phyloP scores from a whole-genome alignment of 257 asterid genomes.

The Phtheirospermum japonicum region DNA sequence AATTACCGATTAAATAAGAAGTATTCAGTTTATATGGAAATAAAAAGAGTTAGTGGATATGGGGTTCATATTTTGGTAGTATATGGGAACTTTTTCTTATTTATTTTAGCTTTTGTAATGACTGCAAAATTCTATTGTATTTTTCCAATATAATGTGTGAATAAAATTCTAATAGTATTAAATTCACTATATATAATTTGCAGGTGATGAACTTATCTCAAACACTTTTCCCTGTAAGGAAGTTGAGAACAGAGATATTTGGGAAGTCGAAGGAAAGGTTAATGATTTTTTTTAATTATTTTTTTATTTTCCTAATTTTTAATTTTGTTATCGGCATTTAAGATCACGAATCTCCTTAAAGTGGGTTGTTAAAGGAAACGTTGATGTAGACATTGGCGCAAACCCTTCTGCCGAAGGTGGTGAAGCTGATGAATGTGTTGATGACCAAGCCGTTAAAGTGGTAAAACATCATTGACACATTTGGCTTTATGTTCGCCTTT shows the following conservation, averaged over 20 bases:
- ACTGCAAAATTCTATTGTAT: too few relatives aligned
- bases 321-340: background rate
- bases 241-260: conserved; percentile 56
- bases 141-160: too few relatives aligned
- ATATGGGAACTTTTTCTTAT: too few relatives aligned
- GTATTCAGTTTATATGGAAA: too few relatives aligned
- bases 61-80: too few relatives aligned
- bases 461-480: conserved; percentile 90
- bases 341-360: conserved; percentile 25
- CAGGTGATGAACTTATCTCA: conserved; percentile 88
- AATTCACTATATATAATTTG: background rate
- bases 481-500: conserved; percentile 84
- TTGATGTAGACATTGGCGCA: conserved; percentile 86
- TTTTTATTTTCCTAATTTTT: background rate
- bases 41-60: too few relatives aligned
- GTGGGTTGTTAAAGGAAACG: conserved; percentile 74
- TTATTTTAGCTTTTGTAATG: too few relatives aligned
- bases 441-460: conserved; percentile 61
- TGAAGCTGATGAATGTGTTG: conserved; percentile 80
- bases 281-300: background rate
- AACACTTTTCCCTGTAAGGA: conserved; percentile 88
- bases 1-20: too few relatives aligned
- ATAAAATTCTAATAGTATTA: too few relatives aligned
- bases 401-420: conserved; percentile 91
- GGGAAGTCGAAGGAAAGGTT: conserved; percentile 97